Conservation (phyloP, 1,284 basidiomycete species). For the Microbotryomycetes sp. region DNA sequence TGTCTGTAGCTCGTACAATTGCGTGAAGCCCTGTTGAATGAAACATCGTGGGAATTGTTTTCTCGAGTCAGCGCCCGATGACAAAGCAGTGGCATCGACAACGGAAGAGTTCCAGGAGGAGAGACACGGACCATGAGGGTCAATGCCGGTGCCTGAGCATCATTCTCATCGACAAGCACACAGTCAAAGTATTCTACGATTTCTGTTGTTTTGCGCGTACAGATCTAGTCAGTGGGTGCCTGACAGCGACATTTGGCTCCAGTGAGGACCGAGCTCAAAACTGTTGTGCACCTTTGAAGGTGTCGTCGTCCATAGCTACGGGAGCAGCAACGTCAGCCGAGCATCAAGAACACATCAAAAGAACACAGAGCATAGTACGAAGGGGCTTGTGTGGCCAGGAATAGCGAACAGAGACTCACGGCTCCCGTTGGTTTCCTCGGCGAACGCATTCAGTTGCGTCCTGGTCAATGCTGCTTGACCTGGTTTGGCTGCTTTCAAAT, state of each 20-base stretch:
- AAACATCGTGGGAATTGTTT: not conserved
- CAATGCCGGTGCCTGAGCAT: not conserved
- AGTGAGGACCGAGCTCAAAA: no score
- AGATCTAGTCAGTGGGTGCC: no score
- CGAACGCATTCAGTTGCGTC: constrained; percentile 14
- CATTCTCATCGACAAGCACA: not conserved
- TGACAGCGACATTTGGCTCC: no score
- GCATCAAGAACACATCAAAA: not conserved
- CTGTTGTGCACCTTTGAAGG: not conserved
- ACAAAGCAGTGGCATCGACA: not conserved
- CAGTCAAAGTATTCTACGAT: not conserved
- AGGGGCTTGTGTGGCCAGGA: not conserved
- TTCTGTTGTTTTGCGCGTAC: not conserved
- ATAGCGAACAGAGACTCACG: no score
- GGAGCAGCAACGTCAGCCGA: constrained; percentile 18
- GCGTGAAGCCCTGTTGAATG: constrained; percentile 24
- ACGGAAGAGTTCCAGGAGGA: not conserved
- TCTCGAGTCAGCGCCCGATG: not conserved
- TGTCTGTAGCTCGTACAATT: constrained; percentile 26
- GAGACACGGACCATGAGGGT: not conserved
- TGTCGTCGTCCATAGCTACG: constrained; percentile 6
- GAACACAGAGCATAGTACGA: not conserved
- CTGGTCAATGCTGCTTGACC: constrained; percentile 6
- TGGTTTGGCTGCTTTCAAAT: not conserved
- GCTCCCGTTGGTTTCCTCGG: constrained; percentile 19